phyloP scores from a whole-genome alignment of 2,329 filamentous ascomycete genomes.

The Triangularia verruculosa region DNA sequence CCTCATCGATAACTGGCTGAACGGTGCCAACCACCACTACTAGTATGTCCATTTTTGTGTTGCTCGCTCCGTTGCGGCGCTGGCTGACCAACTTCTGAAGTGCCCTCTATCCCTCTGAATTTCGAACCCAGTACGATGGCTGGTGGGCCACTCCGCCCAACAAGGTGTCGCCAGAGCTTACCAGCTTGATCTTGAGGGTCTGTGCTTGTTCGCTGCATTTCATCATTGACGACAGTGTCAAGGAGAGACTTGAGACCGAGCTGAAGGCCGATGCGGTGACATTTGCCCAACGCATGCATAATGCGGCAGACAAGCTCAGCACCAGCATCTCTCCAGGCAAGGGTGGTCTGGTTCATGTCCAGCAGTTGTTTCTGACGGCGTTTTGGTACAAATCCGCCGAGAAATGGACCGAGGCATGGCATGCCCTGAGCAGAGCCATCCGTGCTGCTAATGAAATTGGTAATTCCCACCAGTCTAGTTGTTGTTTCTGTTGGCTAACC shows the following conservation, averaged over 20 bases:
- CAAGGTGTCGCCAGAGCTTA: slow-evolving; percentile 41
- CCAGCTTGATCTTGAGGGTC: slow-evolving; percentile 44
- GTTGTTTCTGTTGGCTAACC: not conserved
- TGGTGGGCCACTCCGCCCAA: slow-evolving; percentile 43
- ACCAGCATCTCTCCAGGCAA: slow-evolving; percentile 41
- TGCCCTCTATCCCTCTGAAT: slow-evolving; percentile 43
- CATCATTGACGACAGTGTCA: slow-evolving; percentile 34
- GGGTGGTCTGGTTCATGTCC: slow-evolving; percentile 44
- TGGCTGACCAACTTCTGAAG: not conserved
- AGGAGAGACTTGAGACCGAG: slow-evolving; percentile 43
- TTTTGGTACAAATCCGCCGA: slow-evolving; percentile 47
- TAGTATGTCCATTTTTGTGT: slow-evolving; percentile 25
- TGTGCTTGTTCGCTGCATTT: slow-evolving; percentile 46
- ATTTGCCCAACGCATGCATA: slow-evolving; percentile 41
- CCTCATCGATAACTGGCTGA: slow-evolving; percentile 45
- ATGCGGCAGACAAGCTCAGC: slow-evolving; percentile 42
- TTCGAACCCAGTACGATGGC: slow-evolving; percentile 42
- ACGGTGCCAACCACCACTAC: slow-evolving; percentile 44
- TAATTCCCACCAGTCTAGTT: slow-evolving; percentile 20
- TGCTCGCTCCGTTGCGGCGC: not conserved
- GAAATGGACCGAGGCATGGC: slow-evolving; percentile 48
- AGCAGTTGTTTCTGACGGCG: slow-evolving; percentile 47
- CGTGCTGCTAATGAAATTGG: slow-evolving; percentile 48
- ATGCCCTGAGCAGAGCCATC: slow-evolving; percentile 42
- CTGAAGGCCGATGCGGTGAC: slow-evolving; percentile 38